These are phyloP conservation scores for Globisporangium megalacanthum DNA, from an alignment of 352 stramenopile genomes.

Conservation along the genomic window DNA sequence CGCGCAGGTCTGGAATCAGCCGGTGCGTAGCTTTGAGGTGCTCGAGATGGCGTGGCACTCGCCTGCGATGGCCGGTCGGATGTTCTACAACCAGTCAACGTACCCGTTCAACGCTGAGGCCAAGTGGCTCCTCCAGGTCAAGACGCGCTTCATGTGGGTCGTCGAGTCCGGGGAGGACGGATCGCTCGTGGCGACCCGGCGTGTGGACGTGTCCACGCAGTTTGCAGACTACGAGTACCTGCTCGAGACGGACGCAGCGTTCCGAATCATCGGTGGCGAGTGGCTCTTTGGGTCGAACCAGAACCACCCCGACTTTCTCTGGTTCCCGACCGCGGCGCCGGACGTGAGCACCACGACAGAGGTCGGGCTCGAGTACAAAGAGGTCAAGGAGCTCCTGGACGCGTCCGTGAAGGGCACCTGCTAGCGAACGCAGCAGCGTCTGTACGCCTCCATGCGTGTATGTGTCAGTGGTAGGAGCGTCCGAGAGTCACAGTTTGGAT, in stretches of 20 bases:
- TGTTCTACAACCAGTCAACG: constrained; percentile 36
- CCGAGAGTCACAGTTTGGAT: too few relatives aligned
- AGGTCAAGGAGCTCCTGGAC: constrained; percentile 38
- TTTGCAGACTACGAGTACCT: constrained; percentile 65
- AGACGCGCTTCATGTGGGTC: constrained; percentile 56
- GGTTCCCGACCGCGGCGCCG: constrained; percentile 44
- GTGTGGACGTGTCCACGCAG: constrained; percentile 43
- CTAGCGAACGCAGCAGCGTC: neutral
- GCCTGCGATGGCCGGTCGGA: constrained; percentile 25
- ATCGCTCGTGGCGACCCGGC: constrained; percentile 37
- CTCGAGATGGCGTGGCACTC: constrained; percentile 38
- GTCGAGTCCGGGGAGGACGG: constrained; percentile 48
- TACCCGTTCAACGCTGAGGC: constrained; percentile 65
- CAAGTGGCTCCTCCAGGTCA: constrained; percentile 46
- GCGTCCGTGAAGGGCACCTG: constrained; percentile 26
- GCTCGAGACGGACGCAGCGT: constrained; percentile 54
- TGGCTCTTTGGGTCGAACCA: constrained; percentile 48
- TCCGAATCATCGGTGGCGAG: constrained; percentile 66
- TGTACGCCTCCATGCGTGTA: too few relatives aligned
- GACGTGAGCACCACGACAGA: constrained; percentile 30
- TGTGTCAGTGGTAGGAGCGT: neutral
- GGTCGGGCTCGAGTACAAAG: constrained; percentile 41
- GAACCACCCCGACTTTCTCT: constrained; percentile 68
- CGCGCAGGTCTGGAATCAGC: constrained; percentile 63
- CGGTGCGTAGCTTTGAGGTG: constrained; percentile 40